A percentile compares a stretch with the other conserved stretches of the same genome.
Conservation (phyloP, 805 yeast species). For the Priceomyces haplophilus region DNA sequence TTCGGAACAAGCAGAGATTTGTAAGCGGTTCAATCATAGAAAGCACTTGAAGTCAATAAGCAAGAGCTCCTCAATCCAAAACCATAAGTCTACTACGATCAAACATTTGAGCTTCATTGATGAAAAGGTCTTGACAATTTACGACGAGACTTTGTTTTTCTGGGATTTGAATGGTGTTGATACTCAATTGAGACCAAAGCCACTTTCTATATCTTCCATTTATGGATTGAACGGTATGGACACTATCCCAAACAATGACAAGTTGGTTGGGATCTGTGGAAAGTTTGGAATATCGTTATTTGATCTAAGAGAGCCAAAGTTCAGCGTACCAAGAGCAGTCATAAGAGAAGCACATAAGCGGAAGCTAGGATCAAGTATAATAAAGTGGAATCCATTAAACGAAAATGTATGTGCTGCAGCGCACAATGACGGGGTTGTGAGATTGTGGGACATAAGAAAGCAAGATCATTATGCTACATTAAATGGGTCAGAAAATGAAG, state of each 20-base stretch:
- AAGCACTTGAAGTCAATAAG: conserved; percentile 49
- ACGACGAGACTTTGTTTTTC: conserved; percentile 66
- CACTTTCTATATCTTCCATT: conserved; percentile 51
- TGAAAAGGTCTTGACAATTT: conserved; percentile 55
- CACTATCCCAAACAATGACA: conserved; percentile 43
- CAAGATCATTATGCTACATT: conserved; percentile 52
- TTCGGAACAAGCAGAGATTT: conserved; percentile 58
- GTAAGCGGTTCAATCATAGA: conserved; percentile 75
- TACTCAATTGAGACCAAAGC: conserved; percentile 38
- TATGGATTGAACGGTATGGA: conserved; percentile 53
- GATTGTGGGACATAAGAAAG: conserved; percentile 75
- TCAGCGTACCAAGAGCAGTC: conserved; percentile 27
- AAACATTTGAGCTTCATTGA: conserved; percentile 25
- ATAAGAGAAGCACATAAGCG: conserved; percentile 12
- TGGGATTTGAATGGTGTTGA: conserved; percentile 70
- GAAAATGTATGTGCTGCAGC: conserved; percentile 64
- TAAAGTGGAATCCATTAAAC: conserved; percentile 64
- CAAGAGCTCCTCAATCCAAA: conserved; percentile 18
- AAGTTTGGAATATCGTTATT: conserved; percentile 70
- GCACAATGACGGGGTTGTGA: conserved; percentile 52
- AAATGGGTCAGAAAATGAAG: conserved; percentile 51
- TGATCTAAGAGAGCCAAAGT: conserved; percentile 58
- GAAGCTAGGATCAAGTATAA: conserved; percentile 35
- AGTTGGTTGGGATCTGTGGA: conserved; percentile 63
- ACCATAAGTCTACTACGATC: conserved; percentile 20